Percentiles rank a stretch among this genome's conserved stretches.
phyloP scores from a whole-genome alignment of 2,329 filamentous ascomycete species.

The Zasmidium cellare region DNA sequence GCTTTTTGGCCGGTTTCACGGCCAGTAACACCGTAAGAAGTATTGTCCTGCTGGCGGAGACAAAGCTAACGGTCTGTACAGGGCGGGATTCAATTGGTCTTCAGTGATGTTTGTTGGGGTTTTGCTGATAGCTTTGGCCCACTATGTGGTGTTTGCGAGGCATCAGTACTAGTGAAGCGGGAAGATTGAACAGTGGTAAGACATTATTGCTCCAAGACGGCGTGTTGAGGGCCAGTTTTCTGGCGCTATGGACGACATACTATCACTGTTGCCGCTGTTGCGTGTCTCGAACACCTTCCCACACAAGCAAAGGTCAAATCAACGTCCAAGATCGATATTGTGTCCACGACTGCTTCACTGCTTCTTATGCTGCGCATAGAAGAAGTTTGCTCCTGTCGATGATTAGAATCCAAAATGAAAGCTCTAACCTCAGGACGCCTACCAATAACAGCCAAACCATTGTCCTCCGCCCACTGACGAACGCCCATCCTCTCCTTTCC shows the following conservation, averaged over 20 bases:
- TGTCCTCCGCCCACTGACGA: conserved; percentile 51
- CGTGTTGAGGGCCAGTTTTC: too few species aligned
- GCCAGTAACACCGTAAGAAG: conserved; percentile 6
- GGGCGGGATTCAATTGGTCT: conserved; percentile 14
- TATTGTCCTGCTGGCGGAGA: background rate
- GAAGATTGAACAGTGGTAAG: too few species aligned
- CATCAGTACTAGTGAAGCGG: conserved; percentile 19
- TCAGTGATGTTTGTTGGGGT: conserved; percentile 19
- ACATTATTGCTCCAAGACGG: too few species aligned
- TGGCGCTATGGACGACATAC: too few species aligned
- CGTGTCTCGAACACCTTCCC: too few species aligned
- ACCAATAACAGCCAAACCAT: conserved; percentile 50
- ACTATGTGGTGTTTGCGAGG: conserved; percentile 16
- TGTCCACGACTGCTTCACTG: conserved; percentile 44
- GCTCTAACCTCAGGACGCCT: conserved; percentile 15
- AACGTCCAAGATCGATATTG: too few species aligned
- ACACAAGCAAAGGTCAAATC: too few species aligned
- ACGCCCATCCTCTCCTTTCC: conserved; percentile 53
- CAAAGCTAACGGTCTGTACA: background rate
- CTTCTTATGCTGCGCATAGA: conserved; percentile 51
- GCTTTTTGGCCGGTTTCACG: conserved; percentile 14
- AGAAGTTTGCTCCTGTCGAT: conserved; percentile 43
- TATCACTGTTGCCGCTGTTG: too few species aligned
- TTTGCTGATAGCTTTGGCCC: conserved; percentile 12
- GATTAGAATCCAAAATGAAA: background rate